These are phyloP conservation scores for Ascobolus immersus DNA, from an alignment of 495 filamentous ascomycete genomes.

Conservation along the genomic window DNA sequence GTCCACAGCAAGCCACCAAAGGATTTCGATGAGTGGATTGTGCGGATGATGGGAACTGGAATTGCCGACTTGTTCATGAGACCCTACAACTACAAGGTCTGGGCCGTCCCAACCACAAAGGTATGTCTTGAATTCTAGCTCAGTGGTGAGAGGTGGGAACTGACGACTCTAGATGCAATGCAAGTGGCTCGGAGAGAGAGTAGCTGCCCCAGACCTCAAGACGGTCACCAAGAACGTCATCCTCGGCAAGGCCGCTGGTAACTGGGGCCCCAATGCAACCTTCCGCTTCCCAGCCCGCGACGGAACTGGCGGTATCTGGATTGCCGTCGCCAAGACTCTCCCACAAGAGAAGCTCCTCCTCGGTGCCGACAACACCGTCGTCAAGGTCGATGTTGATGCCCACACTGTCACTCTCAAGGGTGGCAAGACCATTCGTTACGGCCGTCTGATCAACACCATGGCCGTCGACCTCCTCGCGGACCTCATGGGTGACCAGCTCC, in stretches of 20 bases:
- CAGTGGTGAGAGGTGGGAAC: neutral
- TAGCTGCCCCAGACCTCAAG: conserved; percentile 93
- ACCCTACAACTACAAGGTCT: conserved; percentile 99
- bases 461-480: conserved; percentile 73
- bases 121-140: conserved; percentile 23
- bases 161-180: conserved; percentile 71
- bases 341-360: conserved; percentile 77
- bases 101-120: conserved; percentile 95
- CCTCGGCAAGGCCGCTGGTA: conserved; percentile 81
- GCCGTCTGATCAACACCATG: conserved; percentile 90
- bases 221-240: conserved; percentile 82
- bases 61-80: conserved; percentile 95
- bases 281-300: conserved; percentile 95
- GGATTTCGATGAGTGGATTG: conserved; percentile 96
- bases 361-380: conserved; percentile 61
- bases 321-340: conserved; percentile 79
- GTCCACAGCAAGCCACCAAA: conserved; percentile 74
- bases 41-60: conserved; percentile 71
- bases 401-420: conserved; percentile 63
- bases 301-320: conserved; percentile 97
- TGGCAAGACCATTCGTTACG: conserved; percentile 74
- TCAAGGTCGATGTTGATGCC: conserved; percentile 56
- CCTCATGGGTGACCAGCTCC: conserved; percentile 62
- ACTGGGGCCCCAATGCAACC: conserved; percentile 94
- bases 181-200: conserved; percentile 93